Percentiles rank a stretch among this genome's conserved stretches.
Evolutionary conservation across 2,329 filamentous ascomycete species (phyloP).

Genomic region (Thielaviopsis populi): DNA sequence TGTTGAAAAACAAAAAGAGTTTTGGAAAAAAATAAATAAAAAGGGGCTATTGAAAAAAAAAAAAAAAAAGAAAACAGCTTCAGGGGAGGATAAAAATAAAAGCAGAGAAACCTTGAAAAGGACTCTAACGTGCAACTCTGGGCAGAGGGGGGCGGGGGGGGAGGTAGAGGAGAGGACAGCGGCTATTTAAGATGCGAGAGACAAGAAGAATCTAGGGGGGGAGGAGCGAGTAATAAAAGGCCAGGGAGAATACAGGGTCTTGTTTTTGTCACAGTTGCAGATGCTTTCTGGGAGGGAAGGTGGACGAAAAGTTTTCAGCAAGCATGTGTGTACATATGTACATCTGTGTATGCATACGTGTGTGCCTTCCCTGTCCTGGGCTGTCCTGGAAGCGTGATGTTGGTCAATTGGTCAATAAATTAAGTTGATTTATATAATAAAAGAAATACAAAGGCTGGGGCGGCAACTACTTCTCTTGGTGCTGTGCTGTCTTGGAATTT

Average conservation of each 20-base stretch:
- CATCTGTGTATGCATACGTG: neutral
- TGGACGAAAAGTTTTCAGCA: neutral
- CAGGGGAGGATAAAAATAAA: conserved; percentile 1
- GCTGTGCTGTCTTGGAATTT: neutral
- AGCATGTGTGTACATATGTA: neutral
- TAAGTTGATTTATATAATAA: neutral
- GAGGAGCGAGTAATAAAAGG: neutral
- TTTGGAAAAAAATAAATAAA: no score
- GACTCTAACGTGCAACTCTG: neutral
- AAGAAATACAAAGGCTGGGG: no score
- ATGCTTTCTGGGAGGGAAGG: neutral
- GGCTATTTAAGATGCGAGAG: neutral
- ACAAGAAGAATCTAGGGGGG: neutral
- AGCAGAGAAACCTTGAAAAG: neutral
- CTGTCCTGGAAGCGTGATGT: no score
- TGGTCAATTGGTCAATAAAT: neutral
- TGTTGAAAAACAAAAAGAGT: no score
- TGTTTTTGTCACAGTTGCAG: neutral
- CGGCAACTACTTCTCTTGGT: neutral
- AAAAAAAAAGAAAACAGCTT: neutral
- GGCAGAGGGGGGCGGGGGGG: neutral
- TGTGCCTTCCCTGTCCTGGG: neutral
- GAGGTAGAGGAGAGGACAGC: neutral
- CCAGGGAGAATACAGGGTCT: neutral
- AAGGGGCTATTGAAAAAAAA: neutral